phyloP scores from a whole-genome alignment of 2,329 filamentous ascomycete genomes.

The Lachnellula subtilissima region DNA sequence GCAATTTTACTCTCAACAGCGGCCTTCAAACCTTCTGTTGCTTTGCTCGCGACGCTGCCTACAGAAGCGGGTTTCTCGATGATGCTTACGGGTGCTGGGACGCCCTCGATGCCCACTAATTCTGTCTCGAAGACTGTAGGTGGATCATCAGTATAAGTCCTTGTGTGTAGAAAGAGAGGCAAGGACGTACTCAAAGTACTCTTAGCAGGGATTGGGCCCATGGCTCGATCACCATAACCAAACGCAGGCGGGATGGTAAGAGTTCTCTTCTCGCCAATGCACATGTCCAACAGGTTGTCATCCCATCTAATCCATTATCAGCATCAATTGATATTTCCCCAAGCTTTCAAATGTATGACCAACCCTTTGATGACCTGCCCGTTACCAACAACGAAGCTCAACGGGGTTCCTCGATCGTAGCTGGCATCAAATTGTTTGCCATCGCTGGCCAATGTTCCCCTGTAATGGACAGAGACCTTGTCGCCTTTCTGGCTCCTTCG shows the following conservation, averaged over 20 bases:
- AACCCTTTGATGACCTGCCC: conserved; percentile 88
- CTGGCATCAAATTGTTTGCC: conserved; percentile 81
- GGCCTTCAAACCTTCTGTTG: conserved; percentile 32
- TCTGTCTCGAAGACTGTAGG: conserved; percentile 84
- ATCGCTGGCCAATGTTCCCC: conserved; percentile 66
- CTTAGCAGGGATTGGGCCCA: conserved; percentile 79
- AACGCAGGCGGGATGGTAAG: conserved; percentile 84
- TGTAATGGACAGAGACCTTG: conserved; percentile 81
- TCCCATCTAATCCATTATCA: conserved; percentile 64
- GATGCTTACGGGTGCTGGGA: conserved; percentile 37
- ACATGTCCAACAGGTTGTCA: conserved; percentile 85
- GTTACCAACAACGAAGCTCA: conserved; percentile 72
- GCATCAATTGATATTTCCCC: conserved; percentile 1
- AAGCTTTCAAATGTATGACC: conserved; percentile 30
- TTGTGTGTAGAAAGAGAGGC: conserved; percentile 11
- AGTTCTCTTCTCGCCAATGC: conserved; percentile 86
- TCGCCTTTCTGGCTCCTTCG: conserved; percentile 75
- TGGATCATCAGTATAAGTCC: conserved; percentile 8
- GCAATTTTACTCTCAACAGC: conserved; percentile 44
- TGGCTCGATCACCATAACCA: conserved; percentile 71
- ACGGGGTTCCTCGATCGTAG: conserved; percentile 72
- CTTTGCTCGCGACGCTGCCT: conserved; percentile 22
- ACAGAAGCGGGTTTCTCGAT: conserved; percentile 21
- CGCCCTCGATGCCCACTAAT: conserved; percentile 76
- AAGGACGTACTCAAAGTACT: conserved; percentile 64